Evolutionary conservation across 768 basidiomycete genomes (phyloP), one percentile per base, ranked within the genome.

Genomic region (Lepiota venenata): DNA sequence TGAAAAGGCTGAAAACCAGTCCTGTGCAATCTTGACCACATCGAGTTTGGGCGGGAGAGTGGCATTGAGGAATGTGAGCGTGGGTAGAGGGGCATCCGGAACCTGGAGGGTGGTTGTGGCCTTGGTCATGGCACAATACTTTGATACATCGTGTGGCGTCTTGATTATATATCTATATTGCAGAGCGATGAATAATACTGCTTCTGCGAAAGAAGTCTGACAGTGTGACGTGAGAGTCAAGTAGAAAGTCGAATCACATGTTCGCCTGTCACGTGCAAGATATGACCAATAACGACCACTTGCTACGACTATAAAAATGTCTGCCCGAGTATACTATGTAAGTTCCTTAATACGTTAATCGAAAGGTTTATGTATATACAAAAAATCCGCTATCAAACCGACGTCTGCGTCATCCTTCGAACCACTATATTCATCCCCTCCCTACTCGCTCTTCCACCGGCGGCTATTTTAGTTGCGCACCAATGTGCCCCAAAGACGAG

Each of bases 401-500:
- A 55, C 6, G 37, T 29, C 40, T n/a, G 39, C 3, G 59, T 60
- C 45, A 64, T 58, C 15, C 56, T 55, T 40, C 48, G 43, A 44
- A 67, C 65, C 4, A 60, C 65, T 9, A 48, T 55, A 37, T 59
- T 51, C 15, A 70, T 61, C 8, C 54, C 49, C 43, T 61, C 43
- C 11, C 61, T 60, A 10, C 64, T 58, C 11, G 59, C 63, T 48
- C 60, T 60, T 3, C 62, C 65, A 21, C 63, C 62, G 6, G 55
- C 59, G 0, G 64, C 63, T 4, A 72, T 58, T 10, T 64, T 59
- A n/a, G 46, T 61, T 5, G 61, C 66, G 59, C 67, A 63, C 71
- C 71, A 66, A 56, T 71, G 71, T 2, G 72, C 61, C 1, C 83
- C 81, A 63, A 74, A 86, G 16, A 85, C 77, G 16, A 88, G 69